Base-by-base conservation (phyloP, 805 yeast species). In the Ascoidea asiatica region DNA sequence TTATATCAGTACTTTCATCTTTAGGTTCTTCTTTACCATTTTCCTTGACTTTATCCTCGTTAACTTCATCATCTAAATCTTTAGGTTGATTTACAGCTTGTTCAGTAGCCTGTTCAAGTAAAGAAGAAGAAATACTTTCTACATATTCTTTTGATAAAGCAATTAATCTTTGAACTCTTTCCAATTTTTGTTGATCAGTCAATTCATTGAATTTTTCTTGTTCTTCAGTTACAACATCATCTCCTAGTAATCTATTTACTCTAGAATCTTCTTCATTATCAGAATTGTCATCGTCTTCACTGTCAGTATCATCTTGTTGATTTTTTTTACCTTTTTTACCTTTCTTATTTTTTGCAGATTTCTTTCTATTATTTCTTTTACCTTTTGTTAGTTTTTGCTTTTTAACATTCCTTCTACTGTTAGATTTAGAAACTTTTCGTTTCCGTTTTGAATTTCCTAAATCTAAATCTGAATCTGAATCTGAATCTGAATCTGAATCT, bases 61-160 rank as follows among this genome's bases (percentile, higher is more conserved):
- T 52, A 21, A 52, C 51, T 22, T 51, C 50, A 20, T 53, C 54
- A 38, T 53, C 49, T 46, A 44, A 8, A 40, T 40, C 8, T 39
- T 47, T 15, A 35, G 19, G 39, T 43, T 47, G 47, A 23, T 50
- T 56, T 46, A 56, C 59, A 44, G 50, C 56, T 48, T 60, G 64
- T 5, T 56, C 53, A 45, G 70, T 52, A n/a, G 72, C 56, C 40
- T 70, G 65, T 48, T 75, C 75, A 38, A 81, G 55, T 39, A 90
- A 69, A 8, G 89, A 80, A 43, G 87, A 89, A 3, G 95, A 78
- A 38, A 90, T 84, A 51, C 90, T 86, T 49, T 80, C 75, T 1
- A 97, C 82, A 61, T 86, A 90, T 1, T 89, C 75, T 56, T 87
- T 89, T 17, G 96, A 85, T 56, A 85, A 81, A 53, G 83, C 81